phyloP scores from a whole-genome alignment of 2,329 filamentous ascomycete species.

The Lecanosticta acicola region DNA sequence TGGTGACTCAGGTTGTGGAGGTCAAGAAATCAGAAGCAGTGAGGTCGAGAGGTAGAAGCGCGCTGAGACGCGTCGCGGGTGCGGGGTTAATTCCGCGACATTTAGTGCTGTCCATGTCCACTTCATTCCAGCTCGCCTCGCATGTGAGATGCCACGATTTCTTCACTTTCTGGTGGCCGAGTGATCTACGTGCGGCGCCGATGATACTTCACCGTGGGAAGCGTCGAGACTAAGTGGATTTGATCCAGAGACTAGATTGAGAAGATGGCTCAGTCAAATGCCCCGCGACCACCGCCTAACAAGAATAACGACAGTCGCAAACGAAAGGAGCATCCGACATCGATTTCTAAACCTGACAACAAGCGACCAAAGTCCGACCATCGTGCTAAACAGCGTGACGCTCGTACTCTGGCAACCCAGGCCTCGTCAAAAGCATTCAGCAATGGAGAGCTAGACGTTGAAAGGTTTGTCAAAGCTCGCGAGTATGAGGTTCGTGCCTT shows the following conservation, averaged over 20 bases:
- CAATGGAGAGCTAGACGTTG: constrained; percentile 75
- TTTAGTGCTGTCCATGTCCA: too few species aligned
- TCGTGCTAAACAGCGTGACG: constrained; percentile 34
- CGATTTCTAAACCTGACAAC: constrained; percentile 5
- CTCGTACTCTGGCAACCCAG: constrained; percentile 44
- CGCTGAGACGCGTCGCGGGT: constrained; percentile 2
- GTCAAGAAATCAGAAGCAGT: too few species aligned
- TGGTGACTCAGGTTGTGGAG: too few species aligned
- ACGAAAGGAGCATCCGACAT: constrained; percentile 24
- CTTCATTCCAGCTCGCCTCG: too few species aligned
- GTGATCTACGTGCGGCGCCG: too few species aligned
- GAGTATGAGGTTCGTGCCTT: constrained; percentile 85
- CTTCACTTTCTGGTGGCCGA: too few species aligned
- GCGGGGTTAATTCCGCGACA: background rate
- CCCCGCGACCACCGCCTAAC: background rate
- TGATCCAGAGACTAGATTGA: too few species aligned
- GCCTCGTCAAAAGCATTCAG: constrained; percentile 50
- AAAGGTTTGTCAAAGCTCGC: constrained; percentile 75
- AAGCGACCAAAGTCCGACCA: constrained; percentile 21
- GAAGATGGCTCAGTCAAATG: constrained; percentile 1
- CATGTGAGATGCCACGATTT: too few species aligned
- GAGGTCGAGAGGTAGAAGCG: background rate
- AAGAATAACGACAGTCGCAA: constrained; percentile 16
- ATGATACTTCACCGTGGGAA: too few species aligned
- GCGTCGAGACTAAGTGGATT: too few species aligned